Evolutionary conservation across 2,329 filamentous ascomycete species (phyloP).

Genomic region (Coniochaeta hoffmannii): DNA sequence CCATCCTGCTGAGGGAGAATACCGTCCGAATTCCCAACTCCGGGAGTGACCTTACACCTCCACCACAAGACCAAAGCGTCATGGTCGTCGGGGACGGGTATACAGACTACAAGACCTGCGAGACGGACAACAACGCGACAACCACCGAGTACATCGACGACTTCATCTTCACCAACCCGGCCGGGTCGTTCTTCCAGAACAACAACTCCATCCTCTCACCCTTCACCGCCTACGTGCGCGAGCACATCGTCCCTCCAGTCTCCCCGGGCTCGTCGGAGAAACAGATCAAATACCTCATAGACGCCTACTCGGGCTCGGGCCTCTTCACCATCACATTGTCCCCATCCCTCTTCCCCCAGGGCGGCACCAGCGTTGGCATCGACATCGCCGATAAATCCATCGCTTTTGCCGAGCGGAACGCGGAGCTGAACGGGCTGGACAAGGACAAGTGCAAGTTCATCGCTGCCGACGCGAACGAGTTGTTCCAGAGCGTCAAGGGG

Average conservation of each 20-base stretch:
- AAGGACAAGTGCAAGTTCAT: slow-evolving; percentile 70
- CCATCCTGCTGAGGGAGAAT: slow-evolving; percentile 79
- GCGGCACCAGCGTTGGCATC: slow-evolving; percentile 73
- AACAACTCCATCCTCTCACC: slow-evolving; percentile 92
- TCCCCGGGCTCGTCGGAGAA: slow-evolving; percentile 20
- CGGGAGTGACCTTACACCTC: slow-evolving; percentile 15
- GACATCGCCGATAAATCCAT: slow-evolving; percentile 81
- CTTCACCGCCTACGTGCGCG: slow-evolving; percentile 82
- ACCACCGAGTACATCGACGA: slow-evolving; percentile 82
- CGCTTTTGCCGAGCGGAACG: slow-evolving; percentile 70
- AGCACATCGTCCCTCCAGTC: slow-evolving; percentile 58
- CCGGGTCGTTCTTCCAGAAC: slow-evolving; percentile 97
- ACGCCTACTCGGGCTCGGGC: slow-evolving; percentile 94
- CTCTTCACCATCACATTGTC: slow-evolving; percentile 95
- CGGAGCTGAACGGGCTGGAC: slow-evolving; percentile 63
- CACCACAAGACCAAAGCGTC: slow-evolving; percentile 28
- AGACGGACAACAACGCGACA: slow-evolving; percentile 76
- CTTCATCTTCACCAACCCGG: slow-evolving; percentile 83
- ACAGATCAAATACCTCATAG: slow-evolving; percentile 78
- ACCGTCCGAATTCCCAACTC: slow-evolving; percentile 59
- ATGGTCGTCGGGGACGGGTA: slow-evolving; percentile 47
- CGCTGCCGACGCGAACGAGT: slow-evolving; percentile 74
- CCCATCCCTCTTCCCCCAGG: slow-evolving; percentile 56
- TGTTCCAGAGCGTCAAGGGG: slow-evolving; percentile 65
- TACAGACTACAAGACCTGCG: slow-evolving; percentile 77